phyloP scores from a whole-genome alignment of 768 basidiomycete genomes.

The Auriscalpium vulgare region DNA sequence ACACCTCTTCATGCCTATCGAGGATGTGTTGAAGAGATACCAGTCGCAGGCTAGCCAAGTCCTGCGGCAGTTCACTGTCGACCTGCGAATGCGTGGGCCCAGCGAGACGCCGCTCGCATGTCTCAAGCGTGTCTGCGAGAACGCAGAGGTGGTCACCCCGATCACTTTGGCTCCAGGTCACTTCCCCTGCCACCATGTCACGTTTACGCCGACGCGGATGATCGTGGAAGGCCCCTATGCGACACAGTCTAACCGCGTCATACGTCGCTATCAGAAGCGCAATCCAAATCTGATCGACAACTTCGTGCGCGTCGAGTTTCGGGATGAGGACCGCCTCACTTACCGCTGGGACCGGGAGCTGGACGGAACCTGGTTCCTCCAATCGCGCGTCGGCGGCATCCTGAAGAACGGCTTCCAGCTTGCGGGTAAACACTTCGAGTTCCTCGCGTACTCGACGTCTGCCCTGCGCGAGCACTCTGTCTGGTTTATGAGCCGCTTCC shows the following conservation, averaged over 20 bases:
- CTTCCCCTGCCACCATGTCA: slow-evolving; percentile 68
- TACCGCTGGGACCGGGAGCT: slow-evolving; percentile 66
- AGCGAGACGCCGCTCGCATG: slow-evolving; percentile 36
- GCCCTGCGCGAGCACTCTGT: slow-evolving; percentile 74
- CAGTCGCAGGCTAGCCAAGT: slow-evolving; percentile 32
- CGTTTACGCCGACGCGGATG: slow-evolving; percentile 67
- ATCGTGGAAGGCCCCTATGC: slow-evolving; percentile 71
- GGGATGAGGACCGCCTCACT: slow-evolving; percentile 73
- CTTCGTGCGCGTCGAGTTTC: slow-evolving; percentile 79
- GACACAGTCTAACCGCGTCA: slow-evolving; percentile 73
- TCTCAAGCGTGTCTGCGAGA: slow-evolving; percentile 31
- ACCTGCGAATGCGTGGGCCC: slow-evolving; percentile 35
- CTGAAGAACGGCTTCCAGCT: slow-evolving; percentile 61
- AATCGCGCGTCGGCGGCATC: slow-evolving; percentile 20
- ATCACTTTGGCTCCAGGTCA: slow-evolving; percentile 26
- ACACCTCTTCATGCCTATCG: slow-evolving; percentile 36
- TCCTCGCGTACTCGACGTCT: slow-evolving; percentile 76
- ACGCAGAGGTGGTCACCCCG: slow-evolving; percentile 12
- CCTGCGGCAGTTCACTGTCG: slow-evolving; percentile 47
- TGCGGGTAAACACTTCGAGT: slow-evolving; percentile 67
- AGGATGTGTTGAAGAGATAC: slow-evolving; percentile 29
- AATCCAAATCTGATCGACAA: slow-evolving; percentile 43
- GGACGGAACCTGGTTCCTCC: slow-evolving; percentile 48
- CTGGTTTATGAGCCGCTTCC: slow-evolving; percentile 71
- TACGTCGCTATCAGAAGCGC: slow-evolving; percentile 44